These are phyloP conservation scores for Chenopodium formosanum DNA, from an alignment of 148 eudicot genomes.

Conservation along the genomic window DNA sequence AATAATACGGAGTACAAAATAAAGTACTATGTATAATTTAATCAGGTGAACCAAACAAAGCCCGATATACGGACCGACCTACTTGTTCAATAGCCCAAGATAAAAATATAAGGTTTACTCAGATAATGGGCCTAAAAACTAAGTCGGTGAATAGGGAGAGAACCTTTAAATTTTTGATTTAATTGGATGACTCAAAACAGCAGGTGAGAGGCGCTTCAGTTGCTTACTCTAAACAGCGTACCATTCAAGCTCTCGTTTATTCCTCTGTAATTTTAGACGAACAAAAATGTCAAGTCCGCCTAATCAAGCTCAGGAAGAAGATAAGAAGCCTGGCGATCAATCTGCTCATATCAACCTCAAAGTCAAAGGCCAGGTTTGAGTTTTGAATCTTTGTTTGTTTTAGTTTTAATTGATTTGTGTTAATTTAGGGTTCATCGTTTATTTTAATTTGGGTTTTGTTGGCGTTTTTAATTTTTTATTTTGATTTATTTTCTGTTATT, in stretches of 20 bases:
- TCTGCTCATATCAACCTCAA: constrained; percentile 44
- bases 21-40: too few species aligned
- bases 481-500: neutral
- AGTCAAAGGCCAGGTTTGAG: constrained; percentile 47
- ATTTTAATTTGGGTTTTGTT: neutral
- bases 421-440: neutral
- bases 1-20: too few species aligned
- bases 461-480: neutral
- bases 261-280: neutral
- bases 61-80: too few species aligned
- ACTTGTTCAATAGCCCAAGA: too few species aligned
- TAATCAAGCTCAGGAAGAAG: constrained; percentile 30
- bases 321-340: constrained; percentile 46
- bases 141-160: too few species aligned
- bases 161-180: too few species aligned
- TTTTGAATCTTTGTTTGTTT: neutral
- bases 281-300: neutral
- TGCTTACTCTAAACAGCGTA: neutral
- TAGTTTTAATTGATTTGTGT: neutral
- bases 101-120: too few species aligned
- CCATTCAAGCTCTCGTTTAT: neutral
- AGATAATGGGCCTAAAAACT: too few species aligned
- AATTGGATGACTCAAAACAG: neutral
- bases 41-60: too few species aligned
- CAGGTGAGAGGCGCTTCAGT: too few species aligned